These are phyloP conservation scores for Sporothrix brunneoviolacea DNA, from an alignment of 2,329 filamentous ascomycete species.

Conservation along the genomic window DNA sequence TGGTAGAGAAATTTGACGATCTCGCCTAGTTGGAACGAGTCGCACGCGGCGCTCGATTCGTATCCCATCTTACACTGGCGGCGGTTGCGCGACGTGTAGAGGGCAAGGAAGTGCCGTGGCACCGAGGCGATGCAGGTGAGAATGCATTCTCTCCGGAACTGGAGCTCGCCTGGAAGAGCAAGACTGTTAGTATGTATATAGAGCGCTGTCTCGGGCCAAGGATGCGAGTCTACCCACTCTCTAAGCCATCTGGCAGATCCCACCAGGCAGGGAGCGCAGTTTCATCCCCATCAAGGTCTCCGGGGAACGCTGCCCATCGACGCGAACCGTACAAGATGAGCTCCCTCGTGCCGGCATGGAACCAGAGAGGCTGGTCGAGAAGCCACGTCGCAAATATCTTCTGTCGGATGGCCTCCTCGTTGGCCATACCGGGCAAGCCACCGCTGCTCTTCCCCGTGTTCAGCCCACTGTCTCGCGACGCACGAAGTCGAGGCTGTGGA, in stretches of 20 bases:
- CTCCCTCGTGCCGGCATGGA: constrained; percentile 57
- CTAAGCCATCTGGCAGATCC: constrained; percentile 62
- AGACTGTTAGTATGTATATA: no score
- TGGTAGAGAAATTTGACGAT: constrained; percentile 64
- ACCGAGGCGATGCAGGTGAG: constrained; percentile 64
- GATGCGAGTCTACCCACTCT: no score
- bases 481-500: constrained; percentile 18
- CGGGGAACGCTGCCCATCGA: constrained; percentile 39
- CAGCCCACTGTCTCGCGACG: constrained; percentile 16
- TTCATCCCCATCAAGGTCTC: constrained; percentile 25
- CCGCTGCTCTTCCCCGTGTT: constrained; percentile 17
- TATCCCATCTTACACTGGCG: constrained; percentile 68
- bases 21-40: constrained; percentile 72
- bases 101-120: constrained; percentile 57
- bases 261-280: constrained; percentile 53
- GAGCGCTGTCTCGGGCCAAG: no score
- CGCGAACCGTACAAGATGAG: constrained; percentile 59
- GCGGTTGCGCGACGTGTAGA: constrained; percentile 60
- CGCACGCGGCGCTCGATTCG: constrained; percentile 64
- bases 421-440: constrained; percentile 22
- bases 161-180: no score
- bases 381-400: constrained; percentile 62
- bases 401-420: constrained; percentile 61
- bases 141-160: constrained; percentile 58
- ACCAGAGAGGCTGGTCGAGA: constrained; percentile 53